A percentile compares a stretch with the other conserved stretches of the same genome.
Conservation (phyloP, 805 yeast species). For the Candida stauntonica region DNA sequence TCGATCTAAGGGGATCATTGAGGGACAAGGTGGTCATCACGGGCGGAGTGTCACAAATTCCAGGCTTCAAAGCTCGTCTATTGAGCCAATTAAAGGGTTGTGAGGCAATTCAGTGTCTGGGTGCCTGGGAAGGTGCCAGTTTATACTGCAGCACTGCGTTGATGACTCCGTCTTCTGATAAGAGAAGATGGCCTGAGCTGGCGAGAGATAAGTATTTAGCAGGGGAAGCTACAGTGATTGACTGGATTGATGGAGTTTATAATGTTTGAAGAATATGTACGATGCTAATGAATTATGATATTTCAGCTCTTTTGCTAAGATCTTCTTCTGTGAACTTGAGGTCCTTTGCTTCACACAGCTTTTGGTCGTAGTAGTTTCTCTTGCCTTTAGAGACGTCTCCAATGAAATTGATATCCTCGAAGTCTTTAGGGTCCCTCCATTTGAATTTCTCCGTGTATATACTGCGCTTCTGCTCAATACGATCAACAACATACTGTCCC, state of each 20-base stretch:
- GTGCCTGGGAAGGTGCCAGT: constrained; percentile 28
- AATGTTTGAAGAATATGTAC: no score
- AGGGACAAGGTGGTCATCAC: constrained; percentile 21
- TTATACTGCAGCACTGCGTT: constrained; percentile 23
- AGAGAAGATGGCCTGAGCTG: constrained; percentile 14
- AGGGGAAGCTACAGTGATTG: constrained; percentile 16
- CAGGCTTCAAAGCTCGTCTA: constrained; percentile 21
- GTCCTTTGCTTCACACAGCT: constrained; percentile 20
- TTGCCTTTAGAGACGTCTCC: constrained; percentile 10
- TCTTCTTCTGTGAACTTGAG: constrained; percentile 15
- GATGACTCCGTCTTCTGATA: constrained; percentile 12
- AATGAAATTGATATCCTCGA: constrained; percentile 27
- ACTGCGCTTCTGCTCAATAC: constrained; percentile 30
- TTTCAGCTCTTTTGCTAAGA: no score
- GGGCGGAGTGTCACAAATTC: constrained; percentile 23
- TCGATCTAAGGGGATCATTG: constrained; percentile 18
- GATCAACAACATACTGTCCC: constrained; percentile 30
- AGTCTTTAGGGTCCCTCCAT: constrained; percentile 30
- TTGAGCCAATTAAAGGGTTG: constrained; percentile 12
- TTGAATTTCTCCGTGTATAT: constrained; percentile 31
- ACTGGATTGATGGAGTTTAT: constrained; percentile 27
- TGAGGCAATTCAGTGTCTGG: constrained; percentile 15
- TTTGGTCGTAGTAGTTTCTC: constrained; percentile 32
- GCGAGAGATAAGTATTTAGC: constrained; percentile 23
- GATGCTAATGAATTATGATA: no score